phyloP scores from a whole-genome alignment of 139 green algal species.

The Edaphochlamys debaryana region DNA sequence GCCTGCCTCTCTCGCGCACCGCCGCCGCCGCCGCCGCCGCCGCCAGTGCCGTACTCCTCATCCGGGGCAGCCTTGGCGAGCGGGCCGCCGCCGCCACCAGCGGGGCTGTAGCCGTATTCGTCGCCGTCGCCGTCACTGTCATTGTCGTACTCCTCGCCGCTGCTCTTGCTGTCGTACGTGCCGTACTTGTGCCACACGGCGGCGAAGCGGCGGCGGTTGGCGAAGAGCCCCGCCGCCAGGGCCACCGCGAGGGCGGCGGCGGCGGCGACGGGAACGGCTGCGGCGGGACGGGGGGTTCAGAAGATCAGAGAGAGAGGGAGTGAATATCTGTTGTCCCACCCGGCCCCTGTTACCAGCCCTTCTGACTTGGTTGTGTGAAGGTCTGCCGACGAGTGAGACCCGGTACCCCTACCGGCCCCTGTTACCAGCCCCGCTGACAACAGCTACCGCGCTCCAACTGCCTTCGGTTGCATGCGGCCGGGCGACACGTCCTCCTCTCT shows the following conservation, averaged over 20 bases:
- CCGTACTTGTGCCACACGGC: conserved; percentile 22
- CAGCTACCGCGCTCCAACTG: no score
- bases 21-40: not conserved
- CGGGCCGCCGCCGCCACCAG: not conserved
- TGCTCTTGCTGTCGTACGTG: not conserved
- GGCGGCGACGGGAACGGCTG: not conserved
- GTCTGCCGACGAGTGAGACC: no score
- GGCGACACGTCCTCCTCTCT: no score
- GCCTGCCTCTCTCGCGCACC: no score
- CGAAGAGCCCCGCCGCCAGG: not conserved
- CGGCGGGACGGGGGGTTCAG: not conserved
- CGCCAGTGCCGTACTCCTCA: not conserved
- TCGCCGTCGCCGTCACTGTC: not conserved
- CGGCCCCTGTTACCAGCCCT: no score
- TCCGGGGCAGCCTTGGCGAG: not conserved
- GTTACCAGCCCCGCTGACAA: no score
- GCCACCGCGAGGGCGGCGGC: not conserved
- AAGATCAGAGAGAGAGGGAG: no score
- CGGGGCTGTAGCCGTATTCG: not conserved
- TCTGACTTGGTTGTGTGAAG: no score
- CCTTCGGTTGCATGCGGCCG: no score
- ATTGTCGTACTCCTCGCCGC: not conserved
- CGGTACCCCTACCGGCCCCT: no score
- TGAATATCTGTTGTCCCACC: no score
- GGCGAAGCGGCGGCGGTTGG: not conserved